Evolutionary conservation across 139 green algal species (phyloP).

Genomic region (Dunaliella sp.): DNA sequence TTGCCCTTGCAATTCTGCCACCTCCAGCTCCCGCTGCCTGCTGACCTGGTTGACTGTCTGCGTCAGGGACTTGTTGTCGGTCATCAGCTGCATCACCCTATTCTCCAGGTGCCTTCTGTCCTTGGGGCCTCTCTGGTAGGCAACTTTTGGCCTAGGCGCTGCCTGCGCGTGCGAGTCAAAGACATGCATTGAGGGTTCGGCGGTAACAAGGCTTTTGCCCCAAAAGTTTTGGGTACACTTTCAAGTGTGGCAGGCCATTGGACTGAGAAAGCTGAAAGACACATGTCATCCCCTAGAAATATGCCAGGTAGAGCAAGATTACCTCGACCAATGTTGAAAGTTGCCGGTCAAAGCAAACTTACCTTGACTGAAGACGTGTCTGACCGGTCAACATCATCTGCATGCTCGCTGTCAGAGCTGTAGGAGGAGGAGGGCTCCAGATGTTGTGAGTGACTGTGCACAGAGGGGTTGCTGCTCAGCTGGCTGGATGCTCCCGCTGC

Average conservation of each 20-base stretch:
- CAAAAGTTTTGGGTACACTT: too few species aligned
- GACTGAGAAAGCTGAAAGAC: too few species aligned
- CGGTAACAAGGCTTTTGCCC: too few species aligned
- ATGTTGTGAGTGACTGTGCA: background rate
- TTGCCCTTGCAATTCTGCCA: slow-evolving; percentile 27
- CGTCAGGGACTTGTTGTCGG: slow-evolving; percentile 32
- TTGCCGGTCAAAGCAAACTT: too few species aligned
- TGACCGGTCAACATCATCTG: background rate
- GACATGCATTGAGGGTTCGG: too few species aligned
- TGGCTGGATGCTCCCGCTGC: background rate
- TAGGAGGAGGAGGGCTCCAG: background rate
- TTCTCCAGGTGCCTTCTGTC: slow-evolving; percentile 18
- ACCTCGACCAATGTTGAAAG: too few species aligned
- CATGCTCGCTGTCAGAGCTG: slow-evolving; percentile 3
- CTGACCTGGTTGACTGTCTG: slow-evolving; percentile 15
- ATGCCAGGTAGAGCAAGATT: too few species aligned
- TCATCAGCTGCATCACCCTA: slow-evolving; percentile 32
- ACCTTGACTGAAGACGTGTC: slow-evolving; percentile 3
- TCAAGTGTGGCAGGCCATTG: too few species aligned
- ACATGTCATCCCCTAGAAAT: too few species aligned
- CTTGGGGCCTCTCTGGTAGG: too few species aligned
- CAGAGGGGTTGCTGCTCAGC: background rate
- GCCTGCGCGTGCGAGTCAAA: too few species aligned
- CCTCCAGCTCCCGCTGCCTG: slow-evolving; percentile 16
- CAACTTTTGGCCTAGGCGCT: too few species aligned